Evolutionary conservation across 148 eudicot genomes (phyloP).

Genomic region (Silene uniflora): DNA sequence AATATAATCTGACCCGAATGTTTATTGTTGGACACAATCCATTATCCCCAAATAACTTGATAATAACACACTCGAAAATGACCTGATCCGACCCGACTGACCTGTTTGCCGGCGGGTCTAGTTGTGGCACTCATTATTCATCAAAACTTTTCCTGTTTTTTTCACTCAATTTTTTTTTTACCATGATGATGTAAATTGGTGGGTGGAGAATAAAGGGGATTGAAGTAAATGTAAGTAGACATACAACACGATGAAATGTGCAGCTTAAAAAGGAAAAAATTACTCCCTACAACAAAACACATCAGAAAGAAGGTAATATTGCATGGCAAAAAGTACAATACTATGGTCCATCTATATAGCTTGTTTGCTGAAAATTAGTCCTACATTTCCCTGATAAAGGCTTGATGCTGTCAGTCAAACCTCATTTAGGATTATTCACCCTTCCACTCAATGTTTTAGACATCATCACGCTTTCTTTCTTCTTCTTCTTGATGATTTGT

Average conservation of each 20-base stretch:
- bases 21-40: too few relatives aligned
- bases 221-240: conserved; percentile 2
- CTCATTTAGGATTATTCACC: neutral
- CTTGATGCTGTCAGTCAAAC: neutral
- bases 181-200: neutral
- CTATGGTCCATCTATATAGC: conserved; percentile 9
- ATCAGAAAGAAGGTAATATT: neutral
- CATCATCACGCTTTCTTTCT: too few relatives aligned
- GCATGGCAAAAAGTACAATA: neutral
- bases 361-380: conserved; percentile 2
- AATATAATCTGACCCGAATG: too few relatives aligned
- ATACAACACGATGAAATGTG: conserved; percentile 3
- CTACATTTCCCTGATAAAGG: conserved; percentile 9
- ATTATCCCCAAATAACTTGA: too few relatives aligned
- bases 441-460: neutral
- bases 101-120: too few relatives aligned
- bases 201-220: neutral
- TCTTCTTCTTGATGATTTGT: too few relatives aligned
- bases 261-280: conserved; percentile 16
- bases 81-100: too few relatives aligned
- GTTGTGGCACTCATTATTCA: too few relatives aligned
- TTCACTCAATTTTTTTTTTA: neutral
- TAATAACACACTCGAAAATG: too few relatives aligned
- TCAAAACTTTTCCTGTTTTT: neutral
- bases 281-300: conserved; percentile 12